A percentile compares a stretch with the other conserved stretches of the same genome.
Conservation (phyloP, 2,329 filamentous ascomycete genomes). For the Monilinia aucupariae region DNA sequence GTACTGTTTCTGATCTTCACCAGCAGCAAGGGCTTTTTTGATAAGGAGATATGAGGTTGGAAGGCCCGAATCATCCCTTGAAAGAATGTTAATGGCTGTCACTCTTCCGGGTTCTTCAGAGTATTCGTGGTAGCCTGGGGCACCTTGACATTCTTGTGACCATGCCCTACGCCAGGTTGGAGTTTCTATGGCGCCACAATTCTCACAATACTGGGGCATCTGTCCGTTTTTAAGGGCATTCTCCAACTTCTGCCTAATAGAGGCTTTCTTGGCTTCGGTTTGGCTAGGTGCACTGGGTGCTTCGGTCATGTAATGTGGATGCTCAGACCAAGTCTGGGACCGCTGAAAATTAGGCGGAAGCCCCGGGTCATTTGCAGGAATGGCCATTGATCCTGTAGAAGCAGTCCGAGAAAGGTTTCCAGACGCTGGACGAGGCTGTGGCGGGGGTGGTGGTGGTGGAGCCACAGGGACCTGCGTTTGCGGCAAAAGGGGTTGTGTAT, state of each 20-base stretch:
- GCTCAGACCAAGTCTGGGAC: slow-evolving; percentile 43
- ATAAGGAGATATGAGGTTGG: slow-evolving; percentile 66
- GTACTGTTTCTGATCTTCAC: slow-evolving; percentile 63
- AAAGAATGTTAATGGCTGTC: slow-evolving; percentile 65
- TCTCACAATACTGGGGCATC: slow-evolving; percentile 82
- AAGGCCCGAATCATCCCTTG: slow-evolving; percentile 56
- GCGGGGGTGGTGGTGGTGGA: slow-evolving; percentile 18
- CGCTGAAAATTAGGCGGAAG: slow-evolving; percentile 40
- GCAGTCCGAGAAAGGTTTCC: slow-evolving; percentile 32
- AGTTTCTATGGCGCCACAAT: slow-evolving; percentile 93
- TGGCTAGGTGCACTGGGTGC: slow-evolving; percentile 13
- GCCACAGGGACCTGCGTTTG: slow-evolving; percentile 6
- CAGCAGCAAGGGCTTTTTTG: slow-evolving; percentile 63
- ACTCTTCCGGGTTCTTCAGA: slow-evolving; percentile 68
- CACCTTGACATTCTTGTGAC: slow-evolving; percentile 67
- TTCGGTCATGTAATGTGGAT: slow-evolving; percentile 41
- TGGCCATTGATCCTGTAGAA: slow-evolving; percentile 33
- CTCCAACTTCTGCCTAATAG: slow-evolving; percentile 49
- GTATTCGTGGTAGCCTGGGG: slow-evolving; percentile 63
- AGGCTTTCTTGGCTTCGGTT: slow-evolving; percentile 29
- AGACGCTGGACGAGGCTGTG: slow-evolving; percentile 41
- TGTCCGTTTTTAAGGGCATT: slow-evolving; percentile 69
- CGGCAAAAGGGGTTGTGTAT: slow-evolving; percentile 15
- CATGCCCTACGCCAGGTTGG: slow-evolving; percentile 94
- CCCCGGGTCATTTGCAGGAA: slow-evolving; percentile 49